Evolutionary conservation across 129 eudicot species (phyloP), one percentile per base, ranked within the genome.

Genomic region (Ambrosia artemisiifolia): DNA sequence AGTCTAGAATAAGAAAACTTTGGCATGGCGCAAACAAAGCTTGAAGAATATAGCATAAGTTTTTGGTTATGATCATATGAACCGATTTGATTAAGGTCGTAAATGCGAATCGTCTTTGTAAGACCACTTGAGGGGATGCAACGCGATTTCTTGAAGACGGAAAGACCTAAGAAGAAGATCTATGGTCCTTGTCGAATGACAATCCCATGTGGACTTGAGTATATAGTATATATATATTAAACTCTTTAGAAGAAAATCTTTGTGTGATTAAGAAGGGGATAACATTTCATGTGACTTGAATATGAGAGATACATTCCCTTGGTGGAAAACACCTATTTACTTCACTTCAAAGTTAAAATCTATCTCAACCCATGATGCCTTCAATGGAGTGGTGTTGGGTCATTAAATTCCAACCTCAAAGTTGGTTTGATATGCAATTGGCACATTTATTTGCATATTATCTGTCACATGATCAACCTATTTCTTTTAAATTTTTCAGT

Each of bases 391-490:
- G 6, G 38, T 30, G 79, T 56, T 66, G 67, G 67, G 79, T 54
- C 59, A 66, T 43, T 66, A n/a, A 75, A 65, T 75, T 66, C 13
- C 34, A 13, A 40, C 79, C 79, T 66, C 79, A 75, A 66, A 42
- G 1, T 53, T 16, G 30, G 67, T 40, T 51, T 65, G 73, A 65
- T 13, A 66, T 46, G 44, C 67, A 40, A 75, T 11, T 28, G 65
- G 11, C 67, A 43, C 73, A 75, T 66, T 75, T 67, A 75, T 65
- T 66, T 71, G 17, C 65, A 51, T 32, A 65, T 53, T 65, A 30
- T 53, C 11, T 65, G 30, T 51, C 72, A 75, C 79, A 75, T 65
- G 65, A 75, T 53, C 36, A 30, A 40, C 54, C 48, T 51, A 75
- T 75, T 38, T 68, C 7, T 11, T 59, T 57, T 30, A 18, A 9